phyloP scores from a whole-genome alignment of 163 green algal species.

The Picocystis sp. region DNA sequence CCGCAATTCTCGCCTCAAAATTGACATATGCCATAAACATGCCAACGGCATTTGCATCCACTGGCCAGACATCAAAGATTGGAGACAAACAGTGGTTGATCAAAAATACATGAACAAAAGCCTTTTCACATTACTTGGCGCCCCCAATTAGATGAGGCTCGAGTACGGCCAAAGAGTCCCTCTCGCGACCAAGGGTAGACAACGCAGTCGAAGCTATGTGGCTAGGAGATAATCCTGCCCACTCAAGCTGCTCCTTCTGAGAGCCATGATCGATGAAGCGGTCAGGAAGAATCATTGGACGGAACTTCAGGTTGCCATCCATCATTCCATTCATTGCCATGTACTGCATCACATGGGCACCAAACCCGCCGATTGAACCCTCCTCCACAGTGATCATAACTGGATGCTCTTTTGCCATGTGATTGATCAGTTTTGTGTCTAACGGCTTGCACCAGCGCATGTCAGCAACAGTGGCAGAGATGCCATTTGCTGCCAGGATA shows the following conservation, averaged over 20 bases:
- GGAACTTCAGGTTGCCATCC: slow-evolving; percentile 78
- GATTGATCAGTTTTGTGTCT: slow-evolving; percentile 58
- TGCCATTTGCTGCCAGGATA: slow-evolving; percentile 56
- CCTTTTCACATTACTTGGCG: too few species aligned
- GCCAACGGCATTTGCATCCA: too few species aligned
- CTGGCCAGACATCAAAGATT: too few species aligned
- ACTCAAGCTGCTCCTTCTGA: slow-evolving; percentile 66
- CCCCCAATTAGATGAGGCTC: background rate
- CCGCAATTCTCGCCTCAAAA: too few species aligned
- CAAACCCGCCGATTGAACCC: slow-evolving; percentile 89
- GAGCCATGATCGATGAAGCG: slow-evolving; percentile 90
- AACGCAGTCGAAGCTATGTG: slow-evolving; percentile 81
- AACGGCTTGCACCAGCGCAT: slow-evolving; percentile 98
- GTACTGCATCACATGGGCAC: slow-evolving; percentile 82
- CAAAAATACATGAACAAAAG: too few species aligned
- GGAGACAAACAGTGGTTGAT: too few species aligned
- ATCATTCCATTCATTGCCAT: slow-evolving; percentile 69
- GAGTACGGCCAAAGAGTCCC: slow-evolving; percentile 1
- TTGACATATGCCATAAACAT: too few species aligned
- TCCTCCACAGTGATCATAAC: slow-evolving; percentile 96
- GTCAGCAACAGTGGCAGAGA: slow-evolving; percentile 83
- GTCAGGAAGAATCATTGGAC: slow-evolving; percentile 89
- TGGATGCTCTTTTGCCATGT: slow-evolving; percentile 48
- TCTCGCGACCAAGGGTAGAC: slow-evolving; percentile 39
- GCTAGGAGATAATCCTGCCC: slow-evolving; percentile 65